Conservation (phyloP, 1,139 yeast species). For the Geotrichum siamense region DNA sequence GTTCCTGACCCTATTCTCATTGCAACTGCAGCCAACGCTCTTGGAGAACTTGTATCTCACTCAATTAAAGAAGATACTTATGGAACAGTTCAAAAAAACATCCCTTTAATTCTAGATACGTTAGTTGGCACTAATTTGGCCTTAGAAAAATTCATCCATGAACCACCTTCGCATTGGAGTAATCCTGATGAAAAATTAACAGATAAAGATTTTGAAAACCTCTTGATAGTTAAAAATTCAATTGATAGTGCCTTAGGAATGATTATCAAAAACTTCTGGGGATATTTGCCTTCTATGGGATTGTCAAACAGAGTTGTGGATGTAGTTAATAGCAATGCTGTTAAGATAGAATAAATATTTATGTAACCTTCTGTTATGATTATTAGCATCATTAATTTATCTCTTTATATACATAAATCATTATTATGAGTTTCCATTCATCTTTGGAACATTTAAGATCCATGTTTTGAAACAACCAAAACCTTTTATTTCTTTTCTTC, state of each 20-base stretch:
- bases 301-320: conserved; percentile 9
- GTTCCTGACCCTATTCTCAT: conserved; percentile 29
- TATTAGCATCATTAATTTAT: background rate
- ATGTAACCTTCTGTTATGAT: background rate
- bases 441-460: too few relatives aligned
- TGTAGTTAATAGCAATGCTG: conserved; percentile 11
- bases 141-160: conserved; percentile 25
- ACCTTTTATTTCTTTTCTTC: too few relatives aligned
- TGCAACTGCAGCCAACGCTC: conserved; percentile 27
- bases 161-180: conserved; percentile 35
- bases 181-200: conserved; percentile 22
- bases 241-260: conserved; percentile 9
- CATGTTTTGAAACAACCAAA: too few relatives aligned
- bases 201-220: conserved; percentile 2
- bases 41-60: conserved; percentile 27
- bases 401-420: too few relatives aligned
- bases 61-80: conserved; percentile 35
- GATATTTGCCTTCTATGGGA: conserved; percentile 8
- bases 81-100: conserved; percentile 38
- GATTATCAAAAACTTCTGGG: conserved; percentile 10
- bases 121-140: conserved; percentile 27
- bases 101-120: conserved; percentile 31
- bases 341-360: too few relatives aligned
- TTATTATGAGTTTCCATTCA: too few relatives aligned
- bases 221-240: conserved; percentile 3